A percentile compares a stretch with the other conserved stretches of the same genome.
These are phyloP conservation scores for Begonia fuchsioides DNA, from an alignment of 306 rosid species.

Conservation along the genomic window DNA sequence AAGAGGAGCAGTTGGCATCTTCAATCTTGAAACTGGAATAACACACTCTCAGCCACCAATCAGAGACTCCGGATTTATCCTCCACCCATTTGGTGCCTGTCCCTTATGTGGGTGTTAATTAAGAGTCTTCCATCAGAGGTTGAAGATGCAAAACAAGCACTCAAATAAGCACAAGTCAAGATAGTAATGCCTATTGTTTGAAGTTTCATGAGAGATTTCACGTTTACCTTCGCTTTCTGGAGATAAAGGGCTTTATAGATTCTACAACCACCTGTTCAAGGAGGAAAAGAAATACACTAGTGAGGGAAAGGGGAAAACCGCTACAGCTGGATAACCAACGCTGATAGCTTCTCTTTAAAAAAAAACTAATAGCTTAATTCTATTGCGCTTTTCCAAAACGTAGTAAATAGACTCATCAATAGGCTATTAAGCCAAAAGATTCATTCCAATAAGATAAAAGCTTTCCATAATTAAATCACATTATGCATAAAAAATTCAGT, in stretches of 20 bases:
- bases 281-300: slow-evolving; percentile 1
- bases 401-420: too few species aligned
- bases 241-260: slow-evolving; percentile 65
- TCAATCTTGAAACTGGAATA: too few species aligned
- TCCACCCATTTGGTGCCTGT: too few species aligned
- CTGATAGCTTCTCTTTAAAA: too few species aligned
- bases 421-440: too few species aligned
- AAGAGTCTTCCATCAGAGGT: too few species aligned
- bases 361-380: too few species aligned
- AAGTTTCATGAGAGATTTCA: background rate
- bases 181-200: background rate
- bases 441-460: background rate
- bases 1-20: too few species aligned
- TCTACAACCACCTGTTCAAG: slow-evolving; percentile 79
- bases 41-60: too few species aligned
- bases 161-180: background rate
- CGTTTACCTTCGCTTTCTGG: slow-evolving; percentile 33
- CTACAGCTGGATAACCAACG: background rate
- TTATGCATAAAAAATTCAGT: background rate
- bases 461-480: background rate
- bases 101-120: too few species aligned
- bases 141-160: background rate
- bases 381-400: background rate
- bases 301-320: slow-evolving; percentile 6
- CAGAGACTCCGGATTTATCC: too few species aligned